Percentiles rank a stretch among this genome's conserved stretches.
Conservation (phyloP, 192 early-diverging fungal genomes). For the Coemansia reversa region DNA sequence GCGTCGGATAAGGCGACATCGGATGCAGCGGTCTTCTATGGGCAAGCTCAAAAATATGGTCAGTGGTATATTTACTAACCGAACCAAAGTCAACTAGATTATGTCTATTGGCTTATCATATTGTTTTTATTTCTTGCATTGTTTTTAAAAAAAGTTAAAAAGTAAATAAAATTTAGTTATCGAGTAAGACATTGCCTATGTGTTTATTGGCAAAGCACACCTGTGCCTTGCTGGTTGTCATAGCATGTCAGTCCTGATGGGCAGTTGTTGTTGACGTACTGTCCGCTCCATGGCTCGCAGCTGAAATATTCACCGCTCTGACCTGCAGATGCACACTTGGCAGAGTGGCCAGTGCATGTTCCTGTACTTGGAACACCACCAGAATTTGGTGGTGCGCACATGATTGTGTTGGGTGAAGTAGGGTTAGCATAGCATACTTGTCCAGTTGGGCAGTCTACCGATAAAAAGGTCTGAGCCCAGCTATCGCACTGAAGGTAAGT, state of each 20-base stretch:
- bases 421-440: conserved; percentile 53
- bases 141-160: not conserved
- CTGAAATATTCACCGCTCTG: conserved; percentile 34
- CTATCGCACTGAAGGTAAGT: conserved; percentile 49
- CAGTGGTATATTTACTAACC: conserved; percentile 12
- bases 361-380: conserved; percentile 37
- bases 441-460: conserved; percentile 30
- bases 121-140: not conserved
- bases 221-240: conserved; percentile 27
- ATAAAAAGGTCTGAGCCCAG: conserved; percentile 30
- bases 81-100: conserved; percentile 1
- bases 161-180: not conserved
- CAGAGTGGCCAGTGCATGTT: conserved; percentile 32
- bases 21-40: conserved; percentile 18
- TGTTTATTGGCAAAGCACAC: conserved; percentile 25
- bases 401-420: conserved; percentile 24
- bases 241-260: conserved; percentile 31
- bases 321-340: conserved; percentile 33
- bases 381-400: conserved; percentile 43
- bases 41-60: conserved; percentile 18
- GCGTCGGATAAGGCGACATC: conserved; percentile 5
- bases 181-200: not conserved
- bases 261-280: conserved; percentile 30
- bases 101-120: not conserved
- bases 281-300: conserved; percentile 42